Evolutionary conservation across 768 basidiomycete species (phyloP), one percentile per base, ranked within the genome.

Genomic region (Paxillus involutus): DNA sequence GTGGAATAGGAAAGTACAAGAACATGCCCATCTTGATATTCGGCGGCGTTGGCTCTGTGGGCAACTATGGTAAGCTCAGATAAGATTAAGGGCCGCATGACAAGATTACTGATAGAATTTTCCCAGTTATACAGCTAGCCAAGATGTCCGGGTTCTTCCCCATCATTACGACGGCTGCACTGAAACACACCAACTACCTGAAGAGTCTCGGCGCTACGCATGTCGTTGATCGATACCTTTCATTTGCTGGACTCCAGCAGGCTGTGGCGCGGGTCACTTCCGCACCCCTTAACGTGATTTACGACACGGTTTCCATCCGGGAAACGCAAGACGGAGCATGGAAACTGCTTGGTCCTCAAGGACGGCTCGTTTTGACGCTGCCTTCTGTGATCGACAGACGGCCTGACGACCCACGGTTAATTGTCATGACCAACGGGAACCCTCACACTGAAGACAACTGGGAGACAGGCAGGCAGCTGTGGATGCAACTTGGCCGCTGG

Each of bases 21-120:
- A 77, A 71, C 5, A 71, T 72, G 47, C 74, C 80, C 1, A 72
- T 81, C 41, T 53, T 83, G 32, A 73, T 82, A 49, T 63, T 80
- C 16, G 81, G 80, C 32, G 80, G 80, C 6, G 62, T 74, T 26
- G 74, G 74, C 42, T 80, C 78, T 37, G 77, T 80, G 3, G 80
- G 81, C 37, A 78, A 81, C 71, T 76, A 69, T 30, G 76, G 80
- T 77, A 65, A 58, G 72, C 58, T 55, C 44, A 50, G 52, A 53
- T 41, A 29, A 29, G 35, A 52, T 60, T 51, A 50, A 43, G 12
- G 11, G 12, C 44, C 26, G 36, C 37, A 29, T 56, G 56, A 58
- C 42, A 36, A 0, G 40, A 24, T 59, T 46, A 45, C 59, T 65
- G 60, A 69, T 39, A 40, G 16, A 11, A 16, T 3, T 41, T 57